These are phyloP conservation scores for Plicaturopsis crispa DNA, from an alignment of 768 basidiomycete genomes.

Conservation along the genomic window DNA sequence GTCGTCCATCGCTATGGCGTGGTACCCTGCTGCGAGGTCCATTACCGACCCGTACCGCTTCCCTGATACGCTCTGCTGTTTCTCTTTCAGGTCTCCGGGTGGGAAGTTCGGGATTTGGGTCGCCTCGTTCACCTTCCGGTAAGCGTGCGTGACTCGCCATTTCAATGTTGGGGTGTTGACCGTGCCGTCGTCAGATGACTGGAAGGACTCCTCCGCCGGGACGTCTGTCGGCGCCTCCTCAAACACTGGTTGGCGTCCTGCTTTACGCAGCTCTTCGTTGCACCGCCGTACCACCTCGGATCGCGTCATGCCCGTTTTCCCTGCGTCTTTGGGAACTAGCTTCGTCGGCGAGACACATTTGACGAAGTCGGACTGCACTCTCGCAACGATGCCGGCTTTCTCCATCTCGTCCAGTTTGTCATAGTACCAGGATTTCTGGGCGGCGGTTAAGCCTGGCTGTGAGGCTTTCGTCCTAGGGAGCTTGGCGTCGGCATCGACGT, in stretches of 20 bases:
- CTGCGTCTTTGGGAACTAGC: slow-evolving; percentile 26
- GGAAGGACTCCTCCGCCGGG: neutral
- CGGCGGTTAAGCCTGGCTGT: slow-evolving; percentile 22
- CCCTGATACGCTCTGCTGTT: slow-evolving; percentile 27
- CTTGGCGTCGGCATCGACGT: slow-evolving; percentile 18
- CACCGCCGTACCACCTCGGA: slow-evolving; percentile 22
- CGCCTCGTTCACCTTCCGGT: slow-evolving; percentile 23
- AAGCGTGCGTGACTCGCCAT: slow-evolving; percentile 32
- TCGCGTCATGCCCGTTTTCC: slow-evolving; percentile 5
- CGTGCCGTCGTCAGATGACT: neutral
- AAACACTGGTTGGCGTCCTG: slow-evolving; percentile 14
- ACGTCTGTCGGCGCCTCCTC: slow-evolving; percentile 4
- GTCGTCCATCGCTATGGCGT: slow-evolving; percentile 11
- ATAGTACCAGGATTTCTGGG: slow-evolving; percentile 23
- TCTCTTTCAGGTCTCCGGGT: slow-evolving; percentile 29
- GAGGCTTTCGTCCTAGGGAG: slow-evolving; percentile 23
- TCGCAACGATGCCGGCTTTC: slow-evolving; percentile 23
- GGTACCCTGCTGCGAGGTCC: slow-evolving; percentile 32
- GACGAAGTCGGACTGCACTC: slow-evolving; percentile 20
- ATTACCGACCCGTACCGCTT: slow-evolving; percentile 26
- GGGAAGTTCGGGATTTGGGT: slow-evolving; percentile 21
- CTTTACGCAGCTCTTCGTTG: slow-evolving; percentile 24
- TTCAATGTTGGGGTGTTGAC: slow-evolving; percentile 7
- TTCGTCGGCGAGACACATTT: slow-evolving; percentile 26
- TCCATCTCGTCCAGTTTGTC: slow-evolving; percentile 25